Evolutionary conservation across 805 yeast genomes (phyloP).

Genomic region (Starmerella etchellsii): DNA sequence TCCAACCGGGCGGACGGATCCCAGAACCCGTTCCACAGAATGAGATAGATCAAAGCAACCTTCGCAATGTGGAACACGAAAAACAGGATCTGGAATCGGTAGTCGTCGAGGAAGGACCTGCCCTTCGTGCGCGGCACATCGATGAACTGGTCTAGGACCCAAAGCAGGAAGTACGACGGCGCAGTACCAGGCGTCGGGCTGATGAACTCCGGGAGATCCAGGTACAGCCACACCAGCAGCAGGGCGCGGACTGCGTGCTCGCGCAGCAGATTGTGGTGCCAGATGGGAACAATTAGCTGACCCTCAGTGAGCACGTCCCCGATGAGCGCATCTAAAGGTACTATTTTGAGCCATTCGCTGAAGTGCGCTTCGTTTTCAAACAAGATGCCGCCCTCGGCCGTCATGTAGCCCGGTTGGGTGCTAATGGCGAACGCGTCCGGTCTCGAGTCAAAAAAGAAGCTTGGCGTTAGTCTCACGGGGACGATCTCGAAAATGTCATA

Average conservation of each 20-base stretch:
- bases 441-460: constrained; percentile 48
- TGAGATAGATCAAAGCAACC: constrained; percentile 39
- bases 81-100: constrained; percentile 61
- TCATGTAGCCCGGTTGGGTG: constrained; percentile 63
- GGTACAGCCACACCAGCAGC: constrained; percentile 61
- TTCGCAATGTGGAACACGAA: constrained; percentile 64
- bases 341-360: constrained; percentile 33
- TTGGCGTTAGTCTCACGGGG: constrained; percentile 70
- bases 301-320: constrained; percentile 72
- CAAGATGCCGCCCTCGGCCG: constrained; percentile 69
- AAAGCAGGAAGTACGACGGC: constrained; percentile 47
- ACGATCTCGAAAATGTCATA: constrained; percentile 47
- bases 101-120: constrained; percentile 24
- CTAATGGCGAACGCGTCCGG: constrained; percentile 58
- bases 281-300: constrained; percentile 66
- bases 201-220: constrained; percentile 80
- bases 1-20: constrained; percentile 46
- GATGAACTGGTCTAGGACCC: constrained; percentile 25
- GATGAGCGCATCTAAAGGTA: constrained; percentile 40
- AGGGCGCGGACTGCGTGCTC: constrained; percentile 22
- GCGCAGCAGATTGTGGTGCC: constrained; percentile 37
- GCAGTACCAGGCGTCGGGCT: constrained; percentile 90
- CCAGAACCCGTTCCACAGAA: constrained; percentile 56
- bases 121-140: constrained; percentile 35
- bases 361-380: constrained; percentile 48